Percentiles rank a stretch among this genome's conserved stretches.
phyloP scores from a whole-genome alignment of 2,329 filamentous ascomycete species.

The Alternaria viburni region DNA sequence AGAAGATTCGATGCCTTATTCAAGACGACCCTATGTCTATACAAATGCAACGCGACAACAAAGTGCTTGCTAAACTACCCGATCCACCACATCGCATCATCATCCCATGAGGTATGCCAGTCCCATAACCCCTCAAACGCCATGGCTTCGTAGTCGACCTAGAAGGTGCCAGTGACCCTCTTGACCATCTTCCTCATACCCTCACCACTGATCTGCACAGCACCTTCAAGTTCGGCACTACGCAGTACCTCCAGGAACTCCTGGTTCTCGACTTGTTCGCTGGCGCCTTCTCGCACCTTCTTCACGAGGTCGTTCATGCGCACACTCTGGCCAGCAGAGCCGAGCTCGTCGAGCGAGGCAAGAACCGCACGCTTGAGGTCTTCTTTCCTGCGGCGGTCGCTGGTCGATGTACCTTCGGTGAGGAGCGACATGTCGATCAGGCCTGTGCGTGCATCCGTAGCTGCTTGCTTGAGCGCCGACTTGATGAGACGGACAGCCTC shows the following conservation, averaged over 20 bases:
- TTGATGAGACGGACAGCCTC: conserved; percentile 95
- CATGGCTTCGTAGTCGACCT: neutral
- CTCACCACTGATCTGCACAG: conserved; percentile 80
- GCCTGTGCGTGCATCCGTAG: conserved; percentile 89
- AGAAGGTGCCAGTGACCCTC: conserved; percentile 60
- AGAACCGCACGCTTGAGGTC: conserved; percentile 85
- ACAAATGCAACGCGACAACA: neutral
- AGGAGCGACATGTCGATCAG: conserved; percentile 96
- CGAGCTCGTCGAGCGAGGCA: conserved; percentile 77
- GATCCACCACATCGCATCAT: neutral
- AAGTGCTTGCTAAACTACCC: neutral
- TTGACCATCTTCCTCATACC: conserved; percentile 82
- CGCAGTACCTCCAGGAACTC: conserved; percentile 87
- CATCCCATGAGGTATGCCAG: neutral
- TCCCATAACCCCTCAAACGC: neutral
- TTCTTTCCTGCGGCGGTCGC: conserved; percentile 80
- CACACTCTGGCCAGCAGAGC: conserved; percentile 65
- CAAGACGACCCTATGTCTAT: neutral
- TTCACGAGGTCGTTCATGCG: conserved; percentile 80
- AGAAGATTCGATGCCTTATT: neutral
- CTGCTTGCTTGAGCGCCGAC: conserved; percentile 91
- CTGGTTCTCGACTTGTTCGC: conserved; percentile 69
- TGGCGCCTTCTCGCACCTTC: conserved; percentile 66
- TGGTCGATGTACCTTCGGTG: conserved; percentile 89
- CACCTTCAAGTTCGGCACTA: conserved; percentile 82